These are phyloP conservation scores for Laguncularia racemosa DNA, from an alignment of 345 rosid species.

Conservation along the genomic window DNA sequence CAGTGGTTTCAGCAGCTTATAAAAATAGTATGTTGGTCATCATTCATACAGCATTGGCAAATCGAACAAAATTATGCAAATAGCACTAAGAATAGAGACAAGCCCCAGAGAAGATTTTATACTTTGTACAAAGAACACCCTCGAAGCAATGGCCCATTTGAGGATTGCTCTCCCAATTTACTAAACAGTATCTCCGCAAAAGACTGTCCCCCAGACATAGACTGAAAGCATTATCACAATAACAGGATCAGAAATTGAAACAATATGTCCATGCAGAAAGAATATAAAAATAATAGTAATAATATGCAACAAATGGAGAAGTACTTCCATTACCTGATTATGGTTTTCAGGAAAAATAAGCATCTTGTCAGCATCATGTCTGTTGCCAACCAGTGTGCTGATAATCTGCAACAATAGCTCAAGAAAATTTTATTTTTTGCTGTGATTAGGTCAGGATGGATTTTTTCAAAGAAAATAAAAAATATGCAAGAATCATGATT, in stretches of 20 bases:
- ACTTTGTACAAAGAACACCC: conserved; percentile 78
- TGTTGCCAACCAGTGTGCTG: conserved; percentile 58
- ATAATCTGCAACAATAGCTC: conserved; percentile 49
- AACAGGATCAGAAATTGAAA: not conserved
- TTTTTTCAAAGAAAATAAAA: too few relatives aligned
- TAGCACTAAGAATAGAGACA: not conserved
- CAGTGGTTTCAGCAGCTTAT: too few relatives aligned
- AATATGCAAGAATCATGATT: too few relatives aligned
- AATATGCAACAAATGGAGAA: conserved; percentile 10
- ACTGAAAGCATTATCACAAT: conserved; percentile 31
- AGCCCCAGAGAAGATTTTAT: conserved; percentile 6
- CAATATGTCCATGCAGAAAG: conserved; percentile 8
- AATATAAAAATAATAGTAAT: conserved; percentile 1
- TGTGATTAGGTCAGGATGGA: too few relatives aligned
- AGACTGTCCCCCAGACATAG: conserved; percentile 89
- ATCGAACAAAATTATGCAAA: not conserved
- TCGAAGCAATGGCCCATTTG: conserved; percentile 38
- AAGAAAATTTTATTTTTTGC: not conserved
- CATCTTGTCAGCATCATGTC: conserved; percentile 73
- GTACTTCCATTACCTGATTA: conserved; percentile 53
- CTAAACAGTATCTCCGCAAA: conserved; percentile 86
- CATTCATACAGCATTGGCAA: too few relatives aligned
- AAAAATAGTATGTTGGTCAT: too few relatives aligned
- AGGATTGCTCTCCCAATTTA: conserved; percentile 36
- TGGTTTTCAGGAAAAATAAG: conserved; percentile 75